A percentile compares a stretch with the other conserved stretches of the same genome.
phyloP scores from a whole-genome alignment of 2,329 filamentous ascomycete species.

The Phaeosphaeriaceae sp. region DNA sequence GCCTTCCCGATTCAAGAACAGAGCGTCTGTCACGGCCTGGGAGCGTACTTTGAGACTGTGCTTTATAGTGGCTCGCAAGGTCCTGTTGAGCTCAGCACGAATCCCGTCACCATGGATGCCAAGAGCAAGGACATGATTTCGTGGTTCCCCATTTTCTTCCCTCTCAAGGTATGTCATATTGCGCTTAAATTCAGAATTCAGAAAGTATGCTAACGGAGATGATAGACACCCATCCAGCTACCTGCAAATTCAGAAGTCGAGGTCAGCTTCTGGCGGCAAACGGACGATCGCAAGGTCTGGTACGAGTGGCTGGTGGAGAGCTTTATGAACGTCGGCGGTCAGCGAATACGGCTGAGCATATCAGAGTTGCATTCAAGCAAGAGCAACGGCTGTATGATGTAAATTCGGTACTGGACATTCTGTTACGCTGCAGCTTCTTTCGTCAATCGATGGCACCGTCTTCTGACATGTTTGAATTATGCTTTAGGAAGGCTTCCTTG shows the following conservation, averaged over 20 bases:
- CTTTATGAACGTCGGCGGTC: slow-evolving; percentile 69
- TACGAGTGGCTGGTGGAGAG: slow-evolving; percentile 98
- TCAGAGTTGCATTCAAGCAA: slow-evolving; percentile 50
- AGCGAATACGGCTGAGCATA: slow-evolving; percentile 68
- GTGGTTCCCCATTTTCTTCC: slow-evolving; percentile 99
- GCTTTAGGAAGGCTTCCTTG: neutral
- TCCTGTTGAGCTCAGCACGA: slow-evolving; percentile 86
- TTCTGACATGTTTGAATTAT: neutral
- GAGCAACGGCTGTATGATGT: slow-evolving; percentile 50
- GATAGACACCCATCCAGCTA: slow-evolving; percentile 80
- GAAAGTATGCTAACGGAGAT: slow-evolving; percentile 11
- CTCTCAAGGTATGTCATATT: slow-evolving; percentile 75
- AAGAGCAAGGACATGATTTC: slow-evolving; percentile 99
- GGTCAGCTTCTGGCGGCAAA: slow-evolving; percentile 94
- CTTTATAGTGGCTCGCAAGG: slow-evolving; percentile 70
- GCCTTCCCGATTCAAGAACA: slow-evolving; percentile 79
- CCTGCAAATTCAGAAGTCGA: slow-evolving; percentile 85
- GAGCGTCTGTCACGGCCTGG: slow-evolving; percentile 88
- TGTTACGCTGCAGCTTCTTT: too few relatives aligned
- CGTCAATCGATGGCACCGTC: neutral
- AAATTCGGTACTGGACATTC: too few relatives aligned
- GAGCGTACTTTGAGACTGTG: slow-evolving; percentile 96
- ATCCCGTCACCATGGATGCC: slow-evolving; percentile 86
- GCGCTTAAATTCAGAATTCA: neutral
- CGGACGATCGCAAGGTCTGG: slow-evolving; percentile 95